Percentiles rank a stretch among this genome's conserved stretches.
These are phyloP conservation scores for Candida frijolesensis DNA, from an alignment of 1,139 yeast genomes.

Conservation along the genomic window DNA sequence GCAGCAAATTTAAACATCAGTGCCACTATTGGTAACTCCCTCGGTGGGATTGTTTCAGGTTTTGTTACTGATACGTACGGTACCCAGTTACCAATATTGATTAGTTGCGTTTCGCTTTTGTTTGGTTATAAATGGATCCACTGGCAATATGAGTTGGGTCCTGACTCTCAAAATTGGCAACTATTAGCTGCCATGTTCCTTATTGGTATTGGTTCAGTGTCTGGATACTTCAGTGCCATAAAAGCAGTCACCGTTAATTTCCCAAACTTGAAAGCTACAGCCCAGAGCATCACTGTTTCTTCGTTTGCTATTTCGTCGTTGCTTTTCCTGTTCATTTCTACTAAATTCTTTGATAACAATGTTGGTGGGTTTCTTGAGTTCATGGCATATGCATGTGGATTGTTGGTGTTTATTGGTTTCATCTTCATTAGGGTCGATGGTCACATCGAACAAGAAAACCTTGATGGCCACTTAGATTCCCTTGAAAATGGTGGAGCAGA, in stretches of 20 bases:
- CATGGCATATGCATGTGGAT: conserved; percentile 26
- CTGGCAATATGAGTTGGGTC: conserved; percentile 22
- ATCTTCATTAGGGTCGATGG: conserved; percentile 35
- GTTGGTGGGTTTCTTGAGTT: conserved; percentile 27
- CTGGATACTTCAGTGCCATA: conserved; percentile 37
- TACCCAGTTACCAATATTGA: conserved; percentile 35
- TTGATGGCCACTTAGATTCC: neutral
- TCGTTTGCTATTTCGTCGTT: conserved; percentile 41
- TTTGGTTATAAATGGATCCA: conserved; percentile 33
- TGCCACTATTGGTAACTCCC: conserved; percentile 34
- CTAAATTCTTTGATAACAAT: conserved; percentile 24
- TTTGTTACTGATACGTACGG: conserved; percentile 36
- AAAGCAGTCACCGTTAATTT: conserved; percentile 38
- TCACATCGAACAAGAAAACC: conserved; percentile 20
- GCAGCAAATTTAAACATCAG: conserved; percentile 33
- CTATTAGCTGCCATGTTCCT: conserved; percentile 33
- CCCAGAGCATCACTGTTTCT: conserved; percentile 41
- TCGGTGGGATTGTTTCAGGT: conserved; percentile 37
- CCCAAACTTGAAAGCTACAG: conserved; percentile 34
- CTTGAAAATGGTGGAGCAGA: conserved; percentile 17
- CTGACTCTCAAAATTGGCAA: conserved; percentile 17
- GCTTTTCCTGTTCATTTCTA: conserved; percentile 27
- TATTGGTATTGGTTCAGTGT: conserved; percentile 35
- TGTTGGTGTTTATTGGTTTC: conserved; percentile 31
- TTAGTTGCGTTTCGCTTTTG: conserved; percentile 26